These are phyloP conservation scores for Phragmites australis DNA, from an alignment of 176 grass and related monocot species.

Conservation along the genomic window DNA sequence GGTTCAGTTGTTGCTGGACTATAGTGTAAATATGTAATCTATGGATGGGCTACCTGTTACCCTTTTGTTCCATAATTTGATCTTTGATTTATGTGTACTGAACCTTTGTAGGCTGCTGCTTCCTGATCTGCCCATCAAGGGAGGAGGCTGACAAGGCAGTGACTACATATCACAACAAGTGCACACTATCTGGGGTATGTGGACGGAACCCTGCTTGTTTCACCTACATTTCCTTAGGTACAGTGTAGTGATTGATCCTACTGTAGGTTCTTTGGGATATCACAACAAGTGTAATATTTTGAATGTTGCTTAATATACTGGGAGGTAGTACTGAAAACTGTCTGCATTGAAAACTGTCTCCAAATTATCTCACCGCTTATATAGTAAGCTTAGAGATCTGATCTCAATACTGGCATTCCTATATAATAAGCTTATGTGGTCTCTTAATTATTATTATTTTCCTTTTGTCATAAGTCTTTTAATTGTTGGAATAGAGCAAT, in stretches of 20 bases:
- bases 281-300: constrained; percentile 14
- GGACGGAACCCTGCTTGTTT: constrained; percentile 2
- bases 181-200: constrained; percentile 80
- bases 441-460: no score
- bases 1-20: constrained; percentile 20
- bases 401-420: constrained; percentile 1
- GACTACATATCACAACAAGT: constrained; percentile 85
- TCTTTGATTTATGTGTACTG: constrained; percentile 10
- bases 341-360: background rate
- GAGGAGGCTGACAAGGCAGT: constrained; percentile 98
- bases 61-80: constrained; percentile 17
- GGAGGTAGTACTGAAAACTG: background rate
- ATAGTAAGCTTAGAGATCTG: background rate
- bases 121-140: constrained; percentile 88
- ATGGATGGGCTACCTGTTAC: background rate
- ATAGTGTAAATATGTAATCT: constrained; percentile 15
- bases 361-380: background rate
- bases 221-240: constrained; percentile 4
- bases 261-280: background rate
- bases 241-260: constrained; percentile 14
- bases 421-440: no score
- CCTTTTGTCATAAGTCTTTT: no score
- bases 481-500: no score
- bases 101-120: constrained; percentile 62
- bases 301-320: constrained; percentile 4